Base-by-base conservation (phyloP, 257 asterid species). In the Forsythia viridissima region DNA sequence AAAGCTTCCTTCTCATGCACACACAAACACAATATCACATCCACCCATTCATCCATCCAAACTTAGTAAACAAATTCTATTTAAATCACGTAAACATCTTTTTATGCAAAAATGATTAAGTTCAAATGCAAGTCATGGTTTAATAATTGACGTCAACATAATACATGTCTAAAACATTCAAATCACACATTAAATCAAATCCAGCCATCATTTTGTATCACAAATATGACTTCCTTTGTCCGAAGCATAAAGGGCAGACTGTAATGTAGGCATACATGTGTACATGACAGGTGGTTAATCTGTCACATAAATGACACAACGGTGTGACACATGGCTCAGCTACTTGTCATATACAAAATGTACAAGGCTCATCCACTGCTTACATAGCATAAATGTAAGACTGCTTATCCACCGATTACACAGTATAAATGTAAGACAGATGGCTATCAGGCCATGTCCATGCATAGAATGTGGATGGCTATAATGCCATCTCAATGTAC, bases 261-360 rank as follows among this genome's bases (percentile, higher is more conserved):
- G 16, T 12, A 40, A 76, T 39, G 79, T 4, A 3, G 66, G 79
- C 70, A 80, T 68, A 73, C 75, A 80, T 80, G 3, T 24, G 34
- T 41, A 55, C 55, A 11, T 16, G 80, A 75, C 44, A 69, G 36
- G 6, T 57, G 80, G 83, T 8, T 34, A 69, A 55, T 74, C 40
- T 11, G 37, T 37, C 37, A 5, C 72, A 42, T 67, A 55, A 72
- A 80, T 11, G 37, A n/a, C 68, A 39, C 63, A 40, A 7, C 7
- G 11, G 39, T 34, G 2, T 15, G 57, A 39, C 78, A 70, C 70
- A 24, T 37, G 37, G 40, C 46, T 37, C 48, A 34, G 15, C 42
- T 5, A 30, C 57, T 38, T 72, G 43, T 30, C 43, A 30, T 5
- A 20, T 46, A 46, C 8, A 15, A 39, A 44, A 44, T 10, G 30